Base-by-base conservation (phyloP, 768 basidiomycete genomes). In the Ramaria sp. region DNA sequence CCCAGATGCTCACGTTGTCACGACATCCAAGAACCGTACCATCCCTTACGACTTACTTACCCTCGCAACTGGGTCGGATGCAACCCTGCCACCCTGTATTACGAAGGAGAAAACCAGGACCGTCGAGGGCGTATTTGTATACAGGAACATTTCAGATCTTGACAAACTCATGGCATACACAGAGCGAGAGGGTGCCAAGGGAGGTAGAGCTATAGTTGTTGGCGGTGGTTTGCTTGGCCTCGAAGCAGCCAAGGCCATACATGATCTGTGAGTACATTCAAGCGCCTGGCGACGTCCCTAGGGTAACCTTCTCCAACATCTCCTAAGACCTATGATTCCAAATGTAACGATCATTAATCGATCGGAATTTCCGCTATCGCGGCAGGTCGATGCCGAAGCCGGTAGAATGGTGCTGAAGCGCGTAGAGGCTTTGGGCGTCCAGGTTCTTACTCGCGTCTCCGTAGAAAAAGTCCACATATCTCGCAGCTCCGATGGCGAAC, bases 171-270 rank as follows among this genome's bases (percentile, higher is more conserved):
- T 85, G 47, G 60, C 66, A n/a, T 86, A 81, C 60, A 72, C 81
- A 3, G 71, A 78, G 43, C 30, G 34, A 34, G 68, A 69, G 8
- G 63, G 67, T 1, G 70, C 80, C 7, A 73, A 60, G 1, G 58
- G 60, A 1, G 49, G 73, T 30, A 68, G 67, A 45, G 81, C 76
- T 0, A 71, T 75, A 1, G 75, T 86, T 2, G 72, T 88, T 13
- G 85, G 85, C 18, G 85, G 85, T 8, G 85, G 84, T 8, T 64
- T 88, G 10, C 74, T 86, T 16, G 85, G 84, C 10, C 68, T 88
- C 30, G 85, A 86, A 66, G 83, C 85, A 2, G 85, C 84, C 3
- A 86, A 87, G 61, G 85, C 83, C 0, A 71, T 78, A 6, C 77
- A 78, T 60, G 85, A 87, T 63, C 67, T 84, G 56, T 67, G 66